Evolutionary conservation across 2,329 filamentous ascomycete genomes (phyloP), one percentile per base, ranked within the genome.

Genomic region (Claviceps paspali): DNA sequence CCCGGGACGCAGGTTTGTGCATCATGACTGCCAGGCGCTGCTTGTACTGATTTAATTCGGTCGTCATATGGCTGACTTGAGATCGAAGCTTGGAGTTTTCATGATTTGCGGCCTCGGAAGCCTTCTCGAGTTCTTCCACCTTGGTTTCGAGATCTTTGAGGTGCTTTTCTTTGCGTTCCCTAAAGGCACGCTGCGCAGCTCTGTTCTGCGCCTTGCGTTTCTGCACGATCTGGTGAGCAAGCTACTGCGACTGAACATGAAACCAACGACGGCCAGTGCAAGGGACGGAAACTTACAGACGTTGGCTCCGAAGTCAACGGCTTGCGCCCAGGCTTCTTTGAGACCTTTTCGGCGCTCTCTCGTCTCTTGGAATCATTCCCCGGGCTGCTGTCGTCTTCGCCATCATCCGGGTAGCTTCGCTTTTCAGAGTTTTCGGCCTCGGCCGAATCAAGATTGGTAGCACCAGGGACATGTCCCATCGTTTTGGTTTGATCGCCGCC

Each of bases 271-370:
- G n/a, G n/a, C n/a, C 27, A 15, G 7, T 5, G 11, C 5, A 27
- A 27, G 27, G 6, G 1, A 15, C 7, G 4, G 26, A 15, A 15
- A 75, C 87, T 66, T 77, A 96, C 88, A 47, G 87, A 91, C 48
- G 83, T 96, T 18, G 91, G 91, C 59, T 96, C 91, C 17, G 84
- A 92, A 33, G 85, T 96, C 51, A 96, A 68, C 15, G 88, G 91
- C 67, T 98, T 98, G 45, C 91, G 76, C 35, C 91, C 91, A 4
- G 91, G 88, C 63, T 96, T 98, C 74, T 96, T 96, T 18, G 84
- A 76, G 30, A 79, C 69, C 61, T 91, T 94, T 31, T 87, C 84
- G 39, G 85, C 78, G 41, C 79, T 76, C 59, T 93, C 86, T 42
- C 82, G 75, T 45, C 85, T 74, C 65, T 87, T 91, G 41, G 67